phyloP scores from a whole-genome alignment of 495 filamentous ascomycete genomes.

The Penicillium atrosanguineum region DNA sequence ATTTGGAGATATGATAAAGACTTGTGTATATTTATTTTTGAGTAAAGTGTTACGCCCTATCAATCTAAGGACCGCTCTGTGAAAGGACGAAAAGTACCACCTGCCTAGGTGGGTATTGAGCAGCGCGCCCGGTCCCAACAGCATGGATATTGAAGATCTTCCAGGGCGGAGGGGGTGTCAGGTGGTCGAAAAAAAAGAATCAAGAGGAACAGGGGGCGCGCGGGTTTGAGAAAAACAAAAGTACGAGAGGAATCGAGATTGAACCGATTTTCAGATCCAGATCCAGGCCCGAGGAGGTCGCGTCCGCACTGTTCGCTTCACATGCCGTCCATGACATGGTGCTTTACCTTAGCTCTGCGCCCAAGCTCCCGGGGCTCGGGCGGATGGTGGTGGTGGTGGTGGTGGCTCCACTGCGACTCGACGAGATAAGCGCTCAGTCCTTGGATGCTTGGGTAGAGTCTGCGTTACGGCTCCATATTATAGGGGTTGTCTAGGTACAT shows the following conservation, averaged over 20 bases:
- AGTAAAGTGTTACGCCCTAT: background rate
- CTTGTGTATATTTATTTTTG: background rate
- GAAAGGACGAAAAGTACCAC: background rate
- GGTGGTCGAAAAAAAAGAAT: constrained; percentile 9
- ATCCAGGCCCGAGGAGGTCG: background rate
- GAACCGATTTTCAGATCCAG: background rate
- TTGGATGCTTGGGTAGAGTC: background rate
- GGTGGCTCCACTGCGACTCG: constrained; percentile 15
- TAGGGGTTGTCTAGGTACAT: background rate
- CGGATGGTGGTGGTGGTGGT: constrained; percentile 19
- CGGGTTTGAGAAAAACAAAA: background rate
- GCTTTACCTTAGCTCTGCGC: constrained; percentile 22
- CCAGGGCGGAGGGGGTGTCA: constrained; percentile 9
- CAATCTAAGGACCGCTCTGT: background rate
- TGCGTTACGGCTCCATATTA: too few species aligned
- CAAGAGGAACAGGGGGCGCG: background rate
- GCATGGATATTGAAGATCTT: constrained; percentile 6
- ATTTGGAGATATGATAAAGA: background rate
- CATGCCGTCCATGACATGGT: constrained; percentile 24
- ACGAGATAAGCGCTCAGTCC: constrained; percentile 28
- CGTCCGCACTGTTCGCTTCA: constrained; percentile 26
- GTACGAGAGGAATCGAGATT: background rate
- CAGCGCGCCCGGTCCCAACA: constrained; percentile 8
- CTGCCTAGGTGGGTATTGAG: constrained; percentile 15
- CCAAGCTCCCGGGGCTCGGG: constrained; percentile 11